These are phyloP conservation scores for Penicillium lagena DNA, from an alignment of 495 filamentous ascomycete species.

Conservation along the genomic window DNA sequence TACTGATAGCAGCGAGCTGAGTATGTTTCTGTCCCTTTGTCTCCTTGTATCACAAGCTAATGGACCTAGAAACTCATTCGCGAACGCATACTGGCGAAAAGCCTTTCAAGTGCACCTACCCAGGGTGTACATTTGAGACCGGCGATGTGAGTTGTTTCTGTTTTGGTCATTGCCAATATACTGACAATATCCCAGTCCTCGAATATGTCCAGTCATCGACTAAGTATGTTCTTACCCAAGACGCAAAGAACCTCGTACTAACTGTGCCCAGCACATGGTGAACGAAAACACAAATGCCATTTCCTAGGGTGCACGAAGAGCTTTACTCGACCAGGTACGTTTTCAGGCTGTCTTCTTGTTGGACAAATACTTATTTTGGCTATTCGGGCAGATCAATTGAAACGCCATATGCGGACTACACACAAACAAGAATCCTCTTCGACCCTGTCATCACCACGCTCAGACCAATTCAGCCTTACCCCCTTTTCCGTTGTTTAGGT, in stretches of 20 bases:
- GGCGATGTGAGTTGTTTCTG: conserved; percentile 33
- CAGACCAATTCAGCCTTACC: conserved; percentile 20
- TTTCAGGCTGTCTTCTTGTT: background rate
- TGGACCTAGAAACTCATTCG: conserved; percentile 40
- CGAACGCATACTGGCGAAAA: conserved; percentile 47
- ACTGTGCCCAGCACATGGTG: conserved; percentile 30
- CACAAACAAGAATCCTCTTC: conserved; percentile 28
- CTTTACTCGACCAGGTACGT: conserved; percentile 42
- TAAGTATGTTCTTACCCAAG: conserved; percentile 23
- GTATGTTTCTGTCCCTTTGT: conserved; percentile 18
- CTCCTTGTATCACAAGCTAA: conserved; percentile 2
- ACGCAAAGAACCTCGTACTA: conserved; percentile 3
- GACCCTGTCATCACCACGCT: conserved; percentile 18
- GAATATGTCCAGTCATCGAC: conserved; percentile 44
- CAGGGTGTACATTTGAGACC: conserved; percentile 42
- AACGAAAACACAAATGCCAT: conserved; percentile 40
- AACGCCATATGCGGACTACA: conserved; percentile 38
- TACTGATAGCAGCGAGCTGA: conserved; percentile 44
- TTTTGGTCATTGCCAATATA: background rate
- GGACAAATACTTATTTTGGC: background rate
- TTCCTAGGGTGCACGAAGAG: conserved; percentile 40
- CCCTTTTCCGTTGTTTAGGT: conserved; percentile 16
- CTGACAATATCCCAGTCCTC: conserved; percentile 28
- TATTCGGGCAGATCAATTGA: conserved; percentile 32
- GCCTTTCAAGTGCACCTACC: conserved; percentile 42